phyloP scores from a whole-genome alignment of 1,284 basidiomycete genomes.

The Heterobasidion parviporum region DNA sequence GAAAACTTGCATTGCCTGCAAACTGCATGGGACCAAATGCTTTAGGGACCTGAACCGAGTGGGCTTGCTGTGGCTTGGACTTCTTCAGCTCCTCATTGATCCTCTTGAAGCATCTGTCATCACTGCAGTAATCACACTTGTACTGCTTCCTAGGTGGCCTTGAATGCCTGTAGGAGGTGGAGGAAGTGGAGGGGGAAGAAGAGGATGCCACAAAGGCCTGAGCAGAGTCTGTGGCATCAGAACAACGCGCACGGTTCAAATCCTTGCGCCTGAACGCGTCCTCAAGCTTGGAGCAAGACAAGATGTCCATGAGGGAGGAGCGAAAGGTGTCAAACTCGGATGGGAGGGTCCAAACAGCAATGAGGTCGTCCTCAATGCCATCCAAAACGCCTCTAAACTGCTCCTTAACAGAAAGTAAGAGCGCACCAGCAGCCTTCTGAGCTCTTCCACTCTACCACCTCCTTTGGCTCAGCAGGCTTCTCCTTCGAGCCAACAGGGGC shows the following conservation, averaged over 20 bases:
- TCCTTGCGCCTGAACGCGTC: neutral
- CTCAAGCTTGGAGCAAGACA: neutral
- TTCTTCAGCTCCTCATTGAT: neutral
- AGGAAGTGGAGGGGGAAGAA: neutral
- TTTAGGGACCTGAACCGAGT: neutral
- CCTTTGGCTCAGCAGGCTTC: neutral
- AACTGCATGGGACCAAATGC: too few species aligned
- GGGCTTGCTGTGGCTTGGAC: neutral
- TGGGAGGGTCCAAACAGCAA: neutral
- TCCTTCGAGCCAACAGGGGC: neutral
- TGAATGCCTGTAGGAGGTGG: slow-evolving; percentile 2
- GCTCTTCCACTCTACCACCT: neutral
- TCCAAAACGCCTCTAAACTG: neutral
- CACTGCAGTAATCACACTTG: neutral
- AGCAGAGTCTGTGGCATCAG: too few species aligned
- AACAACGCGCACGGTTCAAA: neutral
- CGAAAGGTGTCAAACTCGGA: neutral
- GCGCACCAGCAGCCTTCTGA: neutral
- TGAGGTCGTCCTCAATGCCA: neutral
- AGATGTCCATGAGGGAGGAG: neutral
- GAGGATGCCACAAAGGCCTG: too few species aligned
- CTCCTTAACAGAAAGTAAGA: neutral
- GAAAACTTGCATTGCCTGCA: too few species aligned
- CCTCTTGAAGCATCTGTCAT: neutral
- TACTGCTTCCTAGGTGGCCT: neutral